Conservation (phyloP, 495 filamentous ascomycete species). For the Friedmanniomyces simplex region DNA sequence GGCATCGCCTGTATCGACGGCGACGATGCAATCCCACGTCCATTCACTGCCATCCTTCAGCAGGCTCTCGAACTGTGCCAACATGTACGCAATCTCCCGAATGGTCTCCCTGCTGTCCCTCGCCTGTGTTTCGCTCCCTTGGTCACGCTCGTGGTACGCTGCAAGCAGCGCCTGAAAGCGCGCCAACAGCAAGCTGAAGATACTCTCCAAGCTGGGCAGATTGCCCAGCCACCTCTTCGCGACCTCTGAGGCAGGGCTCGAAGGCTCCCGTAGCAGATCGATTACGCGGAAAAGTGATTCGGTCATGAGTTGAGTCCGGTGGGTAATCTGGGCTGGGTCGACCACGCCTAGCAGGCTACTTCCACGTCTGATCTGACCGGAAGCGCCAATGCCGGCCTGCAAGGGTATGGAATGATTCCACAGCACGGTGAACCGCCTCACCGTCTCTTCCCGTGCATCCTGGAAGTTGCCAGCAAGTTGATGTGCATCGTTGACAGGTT, state of each 20-base stretch:
- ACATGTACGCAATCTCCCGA: neutral
- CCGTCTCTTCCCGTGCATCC: constrained; percentile 3
- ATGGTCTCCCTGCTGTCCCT: neutral
- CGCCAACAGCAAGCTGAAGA: neutral
- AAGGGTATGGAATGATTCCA: constrained; percentile 11
- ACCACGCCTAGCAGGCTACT: neutral
- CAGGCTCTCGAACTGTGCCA: neutral
- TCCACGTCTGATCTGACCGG: neutral
- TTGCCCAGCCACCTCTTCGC: constrained; percentile 38
- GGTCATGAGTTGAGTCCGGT: neutral
- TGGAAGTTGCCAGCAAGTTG: neutral
- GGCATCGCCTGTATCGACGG: neutral
- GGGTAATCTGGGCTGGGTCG: neutral
- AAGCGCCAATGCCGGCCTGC: neutral
- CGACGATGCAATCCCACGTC: neutral
- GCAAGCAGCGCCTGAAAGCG: neutral
- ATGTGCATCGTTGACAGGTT: neutral
- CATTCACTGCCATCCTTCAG: neutral
- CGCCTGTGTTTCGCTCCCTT: neutral
- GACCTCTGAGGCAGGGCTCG: neutral
- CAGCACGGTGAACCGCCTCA: constrained; percentile 19
- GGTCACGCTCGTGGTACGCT: neutral
- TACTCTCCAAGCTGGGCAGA: neutral
- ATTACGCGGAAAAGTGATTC: neutral
- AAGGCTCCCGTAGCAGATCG: neutral